Base-by-base conservation (phyloP, 2,329 filamentous ascomycete species). In the Chrysosporium keratinophilum region DNA sequence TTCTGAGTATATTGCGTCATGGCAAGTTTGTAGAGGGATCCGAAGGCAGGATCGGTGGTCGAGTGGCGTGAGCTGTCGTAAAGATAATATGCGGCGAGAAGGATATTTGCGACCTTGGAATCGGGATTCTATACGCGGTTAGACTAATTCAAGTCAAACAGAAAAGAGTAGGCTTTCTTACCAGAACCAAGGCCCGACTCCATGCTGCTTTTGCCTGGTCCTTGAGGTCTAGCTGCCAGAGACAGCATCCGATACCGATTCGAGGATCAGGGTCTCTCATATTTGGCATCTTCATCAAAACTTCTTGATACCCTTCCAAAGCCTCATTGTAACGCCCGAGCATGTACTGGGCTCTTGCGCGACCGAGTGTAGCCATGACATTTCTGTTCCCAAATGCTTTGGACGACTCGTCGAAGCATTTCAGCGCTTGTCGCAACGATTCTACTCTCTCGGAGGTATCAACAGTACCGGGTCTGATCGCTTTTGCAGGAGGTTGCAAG, bases 171-270 rank as follows among this genome's bases (percentile, higher is more conserved):
- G 17, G 17, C 12, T 9, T 34, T 62, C 65, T 78, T 82, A 76
- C 73, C 65, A 96, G 78, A 65, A 94, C 87, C 28, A 96, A 72
- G 11, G 85, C 83, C 58, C 93, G 79, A 65, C 95, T 86, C 93
- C 93, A 98, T 11, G 93, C 91, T 46, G 77, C 75, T 65, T 87
- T 91, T 6, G 94, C 93, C 63, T 95, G 88, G 34, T 95, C 88
- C 69, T 94, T 96, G 75, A 88, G 89, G 10, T 90, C 90, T 28
- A 98, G 77, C 69, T 95, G 88, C 93, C 94, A 98, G 68, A 96
- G 85, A 74, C 93, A 98, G 70, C 88, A 93, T 44, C 93, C 93
- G 64, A 98, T 91, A 53, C 93, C 93, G 61, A 98, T 91, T 62
- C 94, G 82, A 61, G 93, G 94, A 69, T 98, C 93, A 0, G 93